Evolutionary conservation across 2,329 filamentous ascomycete genomes (phyloP).

Genomic region (Pyrenochaeta sp.): DNA sequence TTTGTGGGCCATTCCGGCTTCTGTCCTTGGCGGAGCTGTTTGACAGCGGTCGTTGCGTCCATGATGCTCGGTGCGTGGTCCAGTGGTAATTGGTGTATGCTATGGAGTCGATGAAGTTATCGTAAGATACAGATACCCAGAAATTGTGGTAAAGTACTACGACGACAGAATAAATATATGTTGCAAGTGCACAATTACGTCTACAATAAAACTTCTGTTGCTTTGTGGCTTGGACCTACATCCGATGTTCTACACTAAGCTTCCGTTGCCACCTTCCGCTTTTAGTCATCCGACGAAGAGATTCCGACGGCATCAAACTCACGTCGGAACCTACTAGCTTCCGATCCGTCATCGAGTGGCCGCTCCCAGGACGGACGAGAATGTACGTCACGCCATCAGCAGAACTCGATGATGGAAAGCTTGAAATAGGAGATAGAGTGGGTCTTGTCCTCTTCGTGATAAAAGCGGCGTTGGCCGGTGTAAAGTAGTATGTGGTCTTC

Average conservation of each 20-base stretch:
- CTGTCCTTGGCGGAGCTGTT: conserved; percentile 38
- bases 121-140: neutral
- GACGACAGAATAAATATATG: conserved; percentile 14
- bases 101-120: neutral
- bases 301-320: neutral
- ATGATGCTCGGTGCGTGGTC: conserved; percentile 23
- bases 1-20: conserved; percentile 39
- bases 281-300: neutral
- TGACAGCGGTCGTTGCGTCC: conserved; percentile 33
- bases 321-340: neutral
- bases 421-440: neutral
- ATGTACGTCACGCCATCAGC: conserved; percentile 4
- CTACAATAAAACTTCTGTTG: conserved; percentile 2
- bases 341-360: conserved; percentile 15
- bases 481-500: conserved; percentile 12
- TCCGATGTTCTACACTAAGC: conserved; percentile 11
- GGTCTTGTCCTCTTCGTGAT: conserved; percentile 11
- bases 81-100: neutral
- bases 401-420: neutral
- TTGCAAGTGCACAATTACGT: conserved; percentile 16
- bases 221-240: conserved; percentile 9
- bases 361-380: neutral
- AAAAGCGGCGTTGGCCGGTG: conserved; percentile 28
- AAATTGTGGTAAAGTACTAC: conserved; percentile 3
- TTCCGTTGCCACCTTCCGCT: conserved; percentile 22